Percentiles rank a stretch among this genome's conserved stretches.
Conservation (phyloP, 345 rosid genomes). For the Populus davidiana region DNA sequence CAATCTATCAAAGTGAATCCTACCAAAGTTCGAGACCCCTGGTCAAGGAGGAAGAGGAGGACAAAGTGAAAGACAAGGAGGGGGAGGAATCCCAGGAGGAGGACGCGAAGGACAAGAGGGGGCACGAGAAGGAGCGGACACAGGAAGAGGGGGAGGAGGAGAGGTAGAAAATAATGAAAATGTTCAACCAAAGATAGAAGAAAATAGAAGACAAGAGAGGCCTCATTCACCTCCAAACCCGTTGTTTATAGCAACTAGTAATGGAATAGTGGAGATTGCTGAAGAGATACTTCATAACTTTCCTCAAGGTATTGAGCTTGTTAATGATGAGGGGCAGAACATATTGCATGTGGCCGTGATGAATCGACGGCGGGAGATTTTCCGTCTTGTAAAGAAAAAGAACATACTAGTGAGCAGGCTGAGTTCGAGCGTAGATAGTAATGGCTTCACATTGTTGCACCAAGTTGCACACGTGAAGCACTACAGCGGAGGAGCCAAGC, state of each 20-base stretch:
- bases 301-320: constrained; percentile 17
- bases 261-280: constrained; percentile 23
- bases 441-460: constrained; percentile 26
- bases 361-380: constrained; percentile 16
- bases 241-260: constrained; percentile 15
- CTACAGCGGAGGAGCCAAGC: constrained; percentile 10
- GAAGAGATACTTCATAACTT: background rate
- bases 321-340: constrained; percentile 6
- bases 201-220: background rate
- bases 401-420: constrained; percentile 10
- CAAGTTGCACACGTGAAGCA: constrained; percentile 6
- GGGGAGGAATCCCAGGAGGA: background rate
- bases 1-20: background rate
- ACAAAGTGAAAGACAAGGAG: background rate
- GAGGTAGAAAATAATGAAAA: background rate
- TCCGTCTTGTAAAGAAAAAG: background rate
- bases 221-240: background rate
- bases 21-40: background rate
- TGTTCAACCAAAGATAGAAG: background rate
- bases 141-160: too few relatives aligned
- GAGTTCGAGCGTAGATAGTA: constrained; percentile 2
- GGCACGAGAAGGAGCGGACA: background rate
- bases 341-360: constrained; percentile 24
- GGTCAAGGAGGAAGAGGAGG: background rate
- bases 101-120: too few relatives aligned